These are phyloP conservation scores for Aspergillus sp. DNA, from an alignment of 2,329 filamentous ascomycete genomes.

Conservation along the genomic window DNA sequence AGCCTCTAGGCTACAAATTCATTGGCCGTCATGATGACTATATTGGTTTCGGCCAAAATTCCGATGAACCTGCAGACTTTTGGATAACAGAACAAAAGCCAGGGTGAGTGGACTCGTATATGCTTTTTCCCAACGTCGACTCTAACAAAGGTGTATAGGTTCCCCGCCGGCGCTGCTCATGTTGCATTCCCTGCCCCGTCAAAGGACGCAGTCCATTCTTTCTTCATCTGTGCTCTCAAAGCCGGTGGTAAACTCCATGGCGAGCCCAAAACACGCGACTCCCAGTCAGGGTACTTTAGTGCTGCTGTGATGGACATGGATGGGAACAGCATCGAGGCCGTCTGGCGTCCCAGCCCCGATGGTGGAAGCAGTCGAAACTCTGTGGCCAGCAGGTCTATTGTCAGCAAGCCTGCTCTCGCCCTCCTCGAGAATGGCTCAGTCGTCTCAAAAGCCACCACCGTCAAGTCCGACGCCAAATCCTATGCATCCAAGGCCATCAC, in stretches of 20 bases:
- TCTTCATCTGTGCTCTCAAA: slow-evolving; percentile 71
- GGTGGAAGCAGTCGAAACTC: slow-evolving; percentile 23
- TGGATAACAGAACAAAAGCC: slow-evolving; percentile 66
- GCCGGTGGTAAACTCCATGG: slow-evolving; percentile 66
- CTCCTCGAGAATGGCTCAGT: slow-evolving; percentile 44
- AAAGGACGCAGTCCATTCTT: slow-evolving; percentile 68
- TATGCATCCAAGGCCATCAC: slow-evolving; percentile 34
- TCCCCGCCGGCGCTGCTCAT: slow-evolving; percentile 60
- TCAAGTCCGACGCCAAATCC: slow-evolving; percentile 36
- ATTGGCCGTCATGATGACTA: slow-evolving; percentile 65
- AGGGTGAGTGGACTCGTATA: slow-evolving; percentile 50
- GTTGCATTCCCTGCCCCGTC: slow-evolving; percentile 72
- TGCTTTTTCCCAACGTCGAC: neutral
- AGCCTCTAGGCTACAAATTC: slow-evolving; percentile 77
- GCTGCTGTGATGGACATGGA: slow-evolving; percentile 75
- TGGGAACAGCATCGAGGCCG: slow-evolving; percentile 81
- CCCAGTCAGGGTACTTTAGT: slow-evolving; percentile 62
- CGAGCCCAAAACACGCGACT: slow-evolving; percentile 58
- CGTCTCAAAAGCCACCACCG: slow-evolving; percentile 39
- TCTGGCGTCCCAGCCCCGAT: slow-evolving; percentile 57
- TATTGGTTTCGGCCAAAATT: slow-evolving; percentile 63
- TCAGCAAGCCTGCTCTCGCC: slow-evolving; percentile 39
- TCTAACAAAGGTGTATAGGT: slow-evolving; percentile 36
- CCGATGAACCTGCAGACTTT: slow-evolving; percentile 61
- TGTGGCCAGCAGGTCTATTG: slow-evolving; percentile 30